Percentiles rank a stretch among this genome's conserved stretches.
Evolutionary conservation across 192 early-diverging fungal species (phyloP).

Genomic region (Piromyces sp.): DNA sequence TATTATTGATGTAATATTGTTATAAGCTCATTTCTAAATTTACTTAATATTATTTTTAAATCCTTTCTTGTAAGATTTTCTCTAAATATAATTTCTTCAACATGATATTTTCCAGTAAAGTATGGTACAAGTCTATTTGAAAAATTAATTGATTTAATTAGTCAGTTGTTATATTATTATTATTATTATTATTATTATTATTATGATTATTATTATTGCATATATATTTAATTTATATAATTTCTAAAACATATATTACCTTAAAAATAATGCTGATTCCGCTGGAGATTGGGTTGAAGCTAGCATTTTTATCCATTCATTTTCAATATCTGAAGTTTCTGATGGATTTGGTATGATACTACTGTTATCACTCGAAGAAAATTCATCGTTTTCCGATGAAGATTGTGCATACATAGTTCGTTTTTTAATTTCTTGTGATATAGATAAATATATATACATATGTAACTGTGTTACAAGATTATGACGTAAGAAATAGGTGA

Average conservation of each 20-base stretch:
- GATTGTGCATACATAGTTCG: not conserved
- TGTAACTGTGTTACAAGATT: slow-evolving; percentile 63
- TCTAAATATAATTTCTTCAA: slow-evolving; percentile 61
- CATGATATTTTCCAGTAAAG: slow-evolving; percentile 54
- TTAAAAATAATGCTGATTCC: slow-evolving; percentile 30
- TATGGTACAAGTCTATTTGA: slow-evolving; percentile 48
- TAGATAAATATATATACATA: slow-evolving; percentile 49
- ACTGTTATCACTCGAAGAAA: not conserved
- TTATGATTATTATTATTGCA: too few relatives aligned
- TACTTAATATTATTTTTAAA: not conserved
- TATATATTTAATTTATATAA: too few relatives aligned
- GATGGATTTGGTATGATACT: slow-evolving; percentile 6
- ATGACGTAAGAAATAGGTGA: slow-evolving; percentile 63
- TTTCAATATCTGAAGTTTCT: slow-evolving; percentile 21
- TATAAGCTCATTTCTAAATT: not conserved
- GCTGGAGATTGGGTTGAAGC: slow-evolving; percentile 32
- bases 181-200: too few relatives aligned
- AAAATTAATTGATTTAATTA: too few relatives aligned
- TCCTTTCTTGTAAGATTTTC: slow-evolving; percentile 22
- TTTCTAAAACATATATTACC: too few relatives aligned
- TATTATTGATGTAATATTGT: not conserved
- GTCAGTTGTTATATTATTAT: too few relatives aligned
- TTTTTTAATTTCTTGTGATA: slow-evolving; percentile 38
- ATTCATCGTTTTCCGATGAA: not conserved
- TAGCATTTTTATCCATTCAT: slow-evolving; percentile 27